Percentiles rank a stretch among this genome's conserved stretches.
These are phyloP conservation scores for Ganoderma lucidum DNA, from an alignment of 1,284 basidiomycete species.

Conservation along the genomic window DNA sequence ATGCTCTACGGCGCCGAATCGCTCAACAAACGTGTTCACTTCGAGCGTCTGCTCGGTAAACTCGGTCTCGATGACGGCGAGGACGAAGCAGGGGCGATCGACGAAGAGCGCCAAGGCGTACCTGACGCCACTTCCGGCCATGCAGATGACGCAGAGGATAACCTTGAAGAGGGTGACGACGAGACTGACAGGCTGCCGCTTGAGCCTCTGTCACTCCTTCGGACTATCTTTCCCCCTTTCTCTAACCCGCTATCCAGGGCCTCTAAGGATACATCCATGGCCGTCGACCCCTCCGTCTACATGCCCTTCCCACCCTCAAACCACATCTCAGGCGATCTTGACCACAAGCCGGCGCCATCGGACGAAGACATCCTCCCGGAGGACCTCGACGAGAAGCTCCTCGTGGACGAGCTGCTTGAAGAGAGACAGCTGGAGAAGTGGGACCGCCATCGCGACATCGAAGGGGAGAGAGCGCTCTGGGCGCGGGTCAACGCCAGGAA, in stretches of 20 bases:
- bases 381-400: conserved; percentile 51
- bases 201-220: conserved; percentile 28
- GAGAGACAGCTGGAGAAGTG: conserved; percentile 53
- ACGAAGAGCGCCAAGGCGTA: conserved; percentile 16
- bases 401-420: conserved; percentile 53
- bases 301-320: conserved; percentile 37
- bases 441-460: conserved; percentile 44
- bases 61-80: conserved; percentile 29
- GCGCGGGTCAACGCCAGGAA: conserved; percentile 22
- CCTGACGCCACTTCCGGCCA: neutral
- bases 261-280: conserved; percentile 10
- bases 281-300: conserved; percentile 24
- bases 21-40: conserved; percentile 44
- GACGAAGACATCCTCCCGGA: conserved; percentile 46
- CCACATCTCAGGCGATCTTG: conserved; percentile 5
- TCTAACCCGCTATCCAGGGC: conserved; percentile 30
- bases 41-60: conserved; percentile 40
- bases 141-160: neutral
- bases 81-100: conserved; percentile 24
- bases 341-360: conserved; percentile 17
- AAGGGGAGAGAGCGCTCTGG: conserved; percentile 45
- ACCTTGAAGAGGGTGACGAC: conserved; percentile 13
- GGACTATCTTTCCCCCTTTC: conserved; percentile 39
- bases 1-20: conserved; percentile 47
- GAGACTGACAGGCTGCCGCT: conserved; percentile 4